phyloP scores from a whole-genome alignment of 73 alveolate species.

The Paramecium octaurelia region DNA sequence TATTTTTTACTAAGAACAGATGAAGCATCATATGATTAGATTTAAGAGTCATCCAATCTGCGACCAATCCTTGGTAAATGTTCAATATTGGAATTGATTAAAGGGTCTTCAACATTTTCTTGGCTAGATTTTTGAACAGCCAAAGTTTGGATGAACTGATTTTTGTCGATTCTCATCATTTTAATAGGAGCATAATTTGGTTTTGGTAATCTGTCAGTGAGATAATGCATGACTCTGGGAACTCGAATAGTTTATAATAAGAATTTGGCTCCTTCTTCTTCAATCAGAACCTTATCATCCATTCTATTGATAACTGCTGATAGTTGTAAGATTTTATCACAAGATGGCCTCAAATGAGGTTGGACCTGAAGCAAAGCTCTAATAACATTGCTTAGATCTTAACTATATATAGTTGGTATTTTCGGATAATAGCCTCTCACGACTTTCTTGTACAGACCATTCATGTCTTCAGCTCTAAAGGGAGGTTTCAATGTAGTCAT shows the following conservation, averaged over 20 bases:
- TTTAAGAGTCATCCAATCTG: constrained; percentile 26
- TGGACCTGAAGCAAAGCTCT: constrained; percentile 67
- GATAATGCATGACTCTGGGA: constrained; percentile 81
- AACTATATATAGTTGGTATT: constrained; percentile 76
- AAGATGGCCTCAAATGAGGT: constrained; percentile 57
- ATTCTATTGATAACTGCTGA: constrained; percentile 55
- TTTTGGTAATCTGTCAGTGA: constrained; percentile 91
- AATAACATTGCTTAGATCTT: constrained; percentile 72
- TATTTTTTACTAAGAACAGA: background rate
- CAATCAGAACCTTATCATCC: constrained; percentile 47
- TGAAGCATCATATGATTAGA: background rate
- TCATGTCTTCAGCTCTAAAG: constrained; percentile 95
- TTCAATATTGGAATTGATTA: background rate
- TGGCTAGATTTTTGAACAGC: constrained; percentile 35
- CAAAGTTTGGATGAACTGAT: constrained; percentile 44
- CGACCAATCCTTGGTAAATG: constrained; percentile 46
- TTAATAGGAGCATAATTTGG: constrained; percentile 78
- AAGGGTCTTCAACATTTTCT: constrained; percentile 25
- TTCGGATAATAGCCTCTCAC: constrained; percentile 77
- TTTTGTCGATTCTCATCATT: constrained; percentile 47
- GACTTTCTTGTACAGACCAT: constrained; percentile 81
- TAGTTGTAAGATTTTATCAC: constrained; percentile 52
- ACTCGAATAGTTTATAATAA: constrained; percentile 87
- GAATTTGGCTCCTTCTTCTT: constrained; percentile 46
- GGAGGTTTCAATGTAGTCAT: constrained; percentile 95